These are phyloP conservation scores for Blastobotrys serpentis DNA, from an alignment of 1,139 yeast genomes.

Conservation along the genomic window DNA sequence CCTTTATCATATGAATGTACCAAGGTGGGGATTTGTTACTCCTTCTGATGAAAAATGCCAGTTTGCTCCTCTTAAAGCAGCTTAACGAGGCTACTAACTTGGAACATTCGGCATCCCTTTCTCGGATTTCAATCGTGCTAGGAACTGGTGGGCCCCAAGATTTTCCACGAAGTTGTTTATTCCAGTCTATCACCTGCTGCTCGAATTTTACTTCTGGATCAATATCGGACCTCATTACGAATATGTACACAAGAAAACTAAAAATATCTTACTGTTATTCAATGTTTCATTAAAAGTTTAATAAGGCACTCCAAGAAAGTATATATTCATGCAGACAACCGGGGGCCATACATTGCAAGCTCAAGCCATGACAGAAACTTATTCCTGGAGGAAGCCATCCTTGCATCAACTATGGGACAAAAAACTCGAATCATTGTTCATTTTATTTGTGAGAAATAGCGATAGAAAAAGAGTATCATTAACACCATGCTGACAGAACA, in stretches of 20 bases:
- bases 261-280: too few species aligned
- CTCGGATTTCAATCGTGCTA: neutral
- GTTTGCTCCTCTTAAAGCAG: neutral
- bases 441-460: neutral
- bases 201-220: neutral
- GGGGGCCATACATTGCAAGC: neutral
- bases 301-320: neutral
- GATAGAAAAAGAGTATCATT: too few species aligned
- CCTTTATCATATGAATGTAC: neutral
- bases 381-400: neutral
- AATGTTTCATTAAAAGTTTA: neutral
- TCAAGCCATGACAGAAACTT: neutral
- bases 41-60: neutral
- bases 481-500: neutral
- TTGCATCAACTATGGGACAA: neutral
- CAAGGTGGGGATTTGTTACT: too few species aligned
- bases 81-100: neutral
- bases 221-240: neutral
- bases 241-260: neutral
- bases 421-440: neutral
- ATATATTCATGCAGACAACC: neutral
- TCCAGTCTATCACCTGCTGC: neutral
- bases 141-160: neutral
- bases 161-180: neutral
- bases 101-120: neutral